These are phyloP conservation scores for Colletotrichum neosansevieriae DNA, from an alignment of 2,329 filamentous ascomycete species.

Conservation along the genomic window DNA sequence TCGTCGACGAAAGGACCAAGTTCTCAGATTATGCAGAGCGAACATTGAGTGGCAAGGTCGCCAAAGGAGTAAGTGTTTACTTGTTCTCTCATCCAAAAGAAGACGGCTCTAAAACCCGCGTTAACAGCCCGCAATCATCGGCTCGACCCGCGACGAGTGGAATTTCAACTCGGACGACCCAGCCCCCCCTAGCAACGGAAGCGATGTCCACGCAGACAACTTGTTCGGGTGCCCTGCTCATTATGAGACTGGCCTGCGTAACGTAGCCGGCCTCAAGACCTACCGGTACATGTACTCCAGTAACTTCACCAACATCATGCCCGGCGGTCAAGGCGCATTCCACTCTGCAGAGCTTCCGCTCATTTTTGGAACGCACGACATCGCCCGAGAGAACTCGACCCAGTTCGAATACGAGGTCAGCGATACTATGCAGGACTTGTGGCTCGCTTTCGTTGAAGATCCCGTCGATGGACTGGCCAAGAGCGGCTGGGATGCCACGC, in stretches of 20 bases:
- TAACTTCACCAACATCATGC: conserved; percentile 31
- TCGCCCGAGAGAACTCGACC: conserved; percentile 11
- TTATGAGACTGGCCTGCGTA: conserved; percentile 3
- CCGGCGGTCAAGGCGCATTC: conserved; percentile 42
- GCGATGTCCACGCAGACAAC: conserved; percentile 1
- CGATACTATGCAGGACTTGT: conserved; percentile 20
- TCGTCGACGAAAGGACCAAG: conserved; percentile 21
- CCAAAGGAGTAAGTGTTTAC: conserved; percentile 1
- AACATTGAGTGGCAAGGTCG: conserved; percentile 7
- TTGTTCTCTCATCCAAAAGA: no score
- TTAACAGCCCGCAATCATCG: not conserved
- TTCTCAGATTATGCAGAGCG: conserved; percentile 14
- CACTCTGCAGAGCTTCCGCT: conserved; percentile 48
- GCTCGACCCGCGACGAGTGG: conserved; percentile 16
- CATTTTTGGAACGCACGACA: conserved; percentile 47
- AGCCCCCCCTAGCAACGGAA: not conserved
- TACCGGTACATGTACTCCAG: conserved; percentile 26
- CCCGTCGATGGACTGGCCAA: not conserved
- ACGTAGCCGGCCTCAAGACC: conserved; percentile 4
- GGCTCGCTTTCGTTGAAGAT: conserved; percentile 18
- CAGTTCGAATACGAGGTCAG: conserved; percentile 17
- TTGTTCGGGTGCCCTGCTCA: conserved; percentile 13
- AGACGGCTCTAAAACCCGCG: not conserved
- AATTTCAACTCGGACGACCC: not conserved
- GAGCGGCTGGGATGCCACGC: not conserved